Base-by-base conservation (phyloP, 2,329 filamentous ascomycete species). In the Pestalotiopsis sp. region DNA sequence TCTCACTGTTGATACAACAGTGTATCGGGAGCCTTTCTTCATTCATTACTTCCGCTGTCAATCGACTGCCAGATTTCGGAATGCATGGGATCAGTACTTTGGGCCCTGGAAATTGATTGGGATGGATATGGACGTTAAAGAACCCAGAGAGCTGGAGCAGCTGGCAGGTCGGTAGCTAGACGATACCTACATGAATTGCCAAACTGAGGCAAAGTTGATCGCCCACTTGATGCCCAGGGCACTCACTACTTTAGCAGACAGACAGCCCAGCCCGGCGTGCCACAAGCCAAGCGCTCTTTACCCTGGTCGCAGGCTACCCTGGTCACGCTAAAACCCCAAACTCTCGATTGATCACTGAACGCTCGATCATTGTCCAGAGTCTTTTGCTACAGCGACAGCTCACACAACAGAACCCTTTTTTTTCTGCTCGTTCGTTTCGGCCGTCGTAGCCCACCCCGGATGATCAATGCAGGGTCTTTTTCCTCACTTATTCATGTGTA, bases 311-410 rank as follows among this genome's bases (percentile, higher is more conserved):
- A 45, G 23, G 7, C 20, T 23, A 25, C 61, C 61, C 61, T 41
- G n/a, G n/a, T 27, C 39, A 14, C 25, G n/a, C 23, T 59, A 17
- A 27, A 58, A 45, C 52, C 63, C 64, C 31, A 17, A 66, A 68
- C 25, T 17, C 11, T 68, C 67, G 67, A 68, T 68, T 65, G 27
- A 66, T 36, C 38, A 60, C 67, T 39, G 12, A 23, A 23, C 41
- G 27, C 62, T 66, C 67, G 67, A 68, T 68, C 67, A 1, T 38
- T 9, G 27, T 23, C 9, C 6, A 9, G 23, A 39, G n/a, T 66
- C 52, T 56, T 38, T 11, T 23, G 25, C n/a, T 12, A 31, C 61
- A 38, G 39, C 61, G 39, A 64, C 61, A 49, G 11, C 38, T 64
- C 41, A 64, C 61, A 64, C 61, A 23, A 9, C 27, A 38, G 61